Conservation (phyloP, 2,329 filamentous ascomycete genomes). For the Tolypocladium cylindrosporum region DNA sequence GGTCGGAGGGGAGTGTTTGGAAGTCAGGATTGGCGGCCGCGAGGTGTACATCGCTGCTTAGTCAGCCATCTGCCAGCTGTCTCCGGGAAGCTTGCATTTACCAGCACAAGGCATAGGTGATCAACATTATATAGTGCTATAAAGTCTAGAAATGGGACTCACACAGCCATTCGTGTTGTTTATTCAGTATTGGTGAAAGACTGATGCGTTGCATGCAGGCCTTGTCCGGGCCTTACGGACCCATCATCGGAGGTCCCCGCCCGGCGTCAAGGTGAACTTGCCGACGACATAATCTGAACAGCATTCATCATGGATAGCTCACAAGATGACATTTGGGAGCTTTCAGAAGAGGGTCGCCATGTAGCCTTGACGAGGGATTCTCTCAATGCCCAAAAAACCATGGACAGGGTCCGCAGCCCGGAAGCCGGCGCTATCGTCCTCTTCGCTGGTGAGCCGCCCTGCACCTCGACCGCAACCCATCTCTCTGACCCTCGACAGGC, state of each 20-base stretch:
- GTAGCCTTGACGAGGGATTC: conserved; percentile 57
- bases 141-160: not conserved
- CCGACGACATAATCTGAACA: no score
- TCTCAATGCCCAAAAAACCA: conserved; percentile 47
- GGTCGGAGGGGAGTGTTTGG: not conserved
- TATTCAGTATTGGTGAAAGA: not conserved
- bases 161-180: no score
- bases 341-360: conserved; percentile 44
- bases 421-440: conserved; percentile 67
- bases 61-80: not conserved
- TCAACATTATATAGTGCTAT: not conserved
- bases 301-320: conserved; percentile 4
- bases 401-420: conserved; percentile 60
- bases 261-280: no score
- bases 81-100: not conserved
- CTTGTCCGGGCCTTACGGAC: not conserved
- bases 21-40: not conserved
- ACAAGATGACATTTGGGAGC: conserved; percentile 22
- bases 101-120: not conserved
- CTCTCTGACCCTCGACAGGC: conserved; percentile 32
- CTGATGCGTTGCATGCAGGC: not conserved
- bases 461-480: not conserved
- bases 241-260: not conserved
- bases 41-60: not conserved
- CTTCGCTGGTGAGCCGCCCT: conserved; percentile 51